Conservation (phyloP, 2,329 filamentous ascomycete species). For the Aspergillus pseudoviridinutans region DNA sequence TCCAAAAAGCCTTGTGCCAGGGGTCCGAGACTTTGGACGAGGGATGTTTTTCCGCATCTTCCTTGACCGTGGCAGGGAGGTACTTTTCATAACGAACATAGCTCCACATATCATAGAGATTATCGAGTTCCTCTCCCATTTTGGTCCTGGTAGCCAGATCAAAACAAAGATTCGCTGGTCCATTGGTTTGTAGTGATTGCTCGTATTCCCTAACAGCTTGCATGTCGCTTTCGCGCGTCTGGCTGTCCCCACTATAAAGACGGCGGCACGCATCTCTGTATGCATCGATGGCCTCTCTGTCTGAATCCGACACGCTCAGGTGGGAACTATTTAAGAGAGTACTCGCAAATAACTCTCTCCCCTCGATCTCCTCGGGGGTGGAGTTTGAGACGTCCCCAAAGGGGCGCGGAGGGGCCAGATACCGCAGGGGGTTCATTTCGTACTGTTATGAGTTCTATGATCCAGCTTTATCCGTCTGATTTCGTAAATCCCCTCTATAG, state of each 20-base stretch:
- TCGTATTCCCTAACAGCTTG: constrained; percentile 1
- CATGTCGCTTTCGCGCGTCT: not conserved
- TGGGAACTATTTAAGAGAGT: constrained; percentile 1
- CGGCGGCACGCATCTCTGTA: constrained; percentile 7
- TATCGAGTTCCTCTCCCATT: constrained; percentile 12
- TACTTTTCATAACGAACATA: constrained; percentile 8
- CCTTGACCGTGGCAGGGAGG: constrained; percentile 2
- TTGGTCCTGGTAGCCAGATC: constrained; percentile 12
- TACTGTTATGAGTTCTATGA: constrained; percentile 1
- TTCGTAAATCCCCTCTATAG: not conserved
- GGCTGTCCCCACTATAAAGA: not conserved
- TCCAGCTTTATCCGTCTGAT: not conserved
- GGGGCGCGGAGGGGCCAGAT: constrained; percentile 7
- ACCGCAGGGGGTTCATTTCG: constrained; percentile 10
- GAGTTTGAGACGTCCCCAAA: constrained; percentile 6
- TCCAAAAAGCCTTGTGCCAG: constrained; percentile 12
- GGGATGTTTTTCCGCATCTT: constrained; percentile 1
- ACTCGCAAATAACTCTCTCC: constrained; percentile 6
- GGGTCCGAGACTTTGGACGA: constrained; percentile 4
- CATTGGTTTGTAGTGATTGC: not conserved
- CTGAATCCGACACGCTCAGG: not conserved
- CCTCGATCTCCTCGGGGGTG: constrained; percentile 6
- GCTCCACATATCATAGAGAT: constrained; percentile 10
- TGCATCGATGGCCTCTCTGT: not conserved
- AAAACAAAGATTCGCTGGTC: constrained; percentile 6